Evolutionary conservation across 192 early-diverging fungal genomes (phyloP).

Genomic region (Paraglomus occultum): DNA sequence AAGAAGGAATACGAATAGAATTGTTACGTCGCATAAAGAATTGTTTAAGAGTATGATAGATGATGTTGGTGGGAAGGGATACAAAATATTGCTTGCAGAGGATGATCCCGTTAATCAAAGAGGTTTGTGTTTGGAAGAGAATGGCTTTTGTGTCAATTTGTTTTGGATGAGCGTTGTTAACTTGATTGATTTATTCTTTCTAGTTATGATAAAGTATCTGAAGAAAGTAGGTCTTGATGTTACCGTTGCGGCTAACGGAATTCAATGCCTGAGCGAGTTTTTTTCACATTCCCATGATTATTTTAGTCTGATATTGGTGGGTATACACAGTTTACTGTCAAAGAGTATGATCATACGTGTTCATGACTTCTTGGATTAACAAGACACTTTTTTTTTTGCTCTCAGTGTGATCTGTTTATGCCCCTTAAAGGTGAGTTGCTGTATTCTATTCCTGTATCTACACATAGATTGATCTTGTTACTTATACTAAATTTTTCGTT

Average conservation of each 20-base stretch:
- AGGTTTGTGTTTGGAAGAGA: not conserved
- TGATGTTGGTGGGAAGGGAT: slow-evolving; percentile 47
- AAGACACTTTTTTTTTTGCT: not conserved
- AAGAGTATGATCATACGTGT: not conserved
- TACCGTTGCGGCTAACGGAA: slow-evolving; percentile 47
- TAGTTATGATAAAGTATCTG: slow-evolving; percentile 49
- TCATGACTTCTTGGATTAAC: not conserved
- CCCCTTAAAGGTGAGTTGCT: slow-evolving; percentile 47
- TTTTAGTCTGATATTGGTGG: slow-evolving; percentile 50
- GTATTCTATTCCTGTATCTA: not conserved
- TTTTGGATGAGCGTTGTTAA: no score
- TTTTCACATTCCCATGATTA: slow-evolving; percentile 40
- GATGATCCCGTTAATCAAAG: slow-evolving; percentile 60
- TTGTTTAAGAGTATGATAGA: slow-evolving; percentile 51
- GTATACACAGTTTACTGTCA: not conserved
- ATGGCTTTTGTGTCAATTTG: no score
- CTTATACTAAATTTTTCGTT: not conserved
- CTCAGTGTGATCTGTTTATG: slow-evolving; percentile 57
- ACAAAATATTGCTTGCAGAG: slow-evolving; percentile 53
- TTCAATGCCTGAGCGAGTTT: slow-evolving; percentile 47
- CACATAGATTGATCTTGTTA: not conserved
- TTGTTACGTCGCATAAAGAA: slow-evolving; percentile 48
- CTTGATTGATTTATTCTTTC: not conserved
- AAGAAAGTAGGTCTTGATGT: slow-evolving; percentile 47
- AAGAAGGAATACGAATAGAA: slow-evolving; percentile 44